A percentile compares a stretch with the other conserved stretches of the same genome.
Conservation (phyloP, 345 rosid genomes). For the Citrus medica region DNA sequence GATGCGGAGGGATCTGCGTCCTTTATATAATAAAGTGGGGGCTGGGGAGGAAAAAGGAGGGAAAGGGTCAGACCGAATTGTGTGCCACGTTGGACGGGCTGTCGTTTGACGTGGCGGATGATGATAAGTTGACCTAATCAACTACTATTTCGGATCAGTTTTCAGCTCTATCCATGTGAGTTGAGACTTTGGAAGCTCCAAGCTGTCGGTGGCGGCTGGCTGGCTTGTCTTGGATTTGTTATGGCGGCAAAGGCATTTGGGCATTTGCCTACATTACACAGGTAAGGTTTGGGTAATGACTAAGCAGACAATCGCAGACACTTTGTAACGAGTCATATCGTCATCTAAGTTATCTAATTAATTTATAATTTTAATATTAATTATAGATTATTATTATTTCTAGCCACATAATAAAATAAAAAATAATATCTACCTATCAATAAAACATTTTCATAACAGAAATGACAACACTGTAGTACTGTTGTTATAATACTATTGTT, state of each 20-base stretch:
- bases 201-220: conserved; percentile 8
- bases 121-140: conserved; percentile 26
- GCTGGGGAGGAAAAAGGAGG: background rate
- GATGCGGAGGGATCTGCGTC: background rate
- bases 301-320: too few relatives aligned
- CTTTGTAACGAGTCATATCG: too few relatives aligned
- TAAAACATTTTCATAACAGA: too few relatives aligned
- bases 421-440: too few relatives aligned
- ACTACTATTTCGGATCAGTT: background rate
- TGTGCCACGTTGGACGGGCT: conserved; percentile 32
- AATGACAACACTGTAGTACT: accelerated
- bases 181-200: background rate
- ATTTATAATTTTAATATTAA: too few relatives aligned
- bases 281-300: too few relatives aligned
- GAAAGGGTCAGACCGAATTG: conserved; percentile 35
- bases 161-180: background rate
- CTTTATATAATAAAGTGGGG: conserved; percentile 2
- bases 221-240: background rate
- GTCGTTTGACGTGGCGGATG: conserved; percentile 37
- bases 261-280: accelerated
- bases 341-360: too few relatives aligned
- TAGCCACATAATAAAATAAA: too few relatives aligned
- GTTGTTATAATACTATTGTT: too few relatives aligned
- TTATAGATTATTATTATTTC: too few relatives aligned
- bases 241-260: background rate